Conservation (phyloP, 306 rosid genomes). For the Castanea sativa region DNA sequence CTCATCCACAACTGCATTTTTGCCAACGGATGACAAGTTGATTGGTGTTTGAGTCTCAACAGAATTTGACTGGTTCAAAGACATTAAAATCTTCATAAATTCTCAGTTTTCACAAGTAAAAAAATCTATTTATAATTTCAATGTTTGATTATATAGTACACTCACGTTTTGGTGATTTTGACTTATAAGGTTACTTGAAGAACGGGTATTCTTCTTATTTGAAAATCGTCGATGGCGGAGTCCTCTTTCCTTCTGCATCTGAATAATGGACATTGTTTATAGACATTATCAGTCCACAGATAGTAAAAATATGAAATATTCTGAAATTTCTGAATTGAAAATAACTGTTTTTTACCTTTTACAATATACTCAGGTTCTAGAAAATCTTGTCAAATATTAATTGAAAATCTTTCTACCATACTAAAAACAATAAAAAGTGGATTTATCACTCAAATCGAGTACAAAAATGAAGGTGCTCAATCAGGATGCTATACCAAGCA, state of each 20-base stretch:
- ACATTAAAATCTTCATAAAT: neutral
- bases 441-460: neutral
- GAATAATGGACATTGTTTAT: neutral
- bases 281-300: neutral
- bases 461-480: neutral
- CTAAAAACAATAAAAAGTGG: neutral
- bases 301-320: neutral
- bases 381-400: neutral
- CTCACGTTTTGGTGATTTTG: slow-evolving; percentile 9
- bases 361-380: neutral
- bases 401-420: neutral
- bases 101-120: neutral
- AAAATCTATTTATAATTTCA: neutral
- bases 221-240: neutral
- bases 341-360: neutral
- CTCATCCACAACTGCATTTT: slow-evolving; percentile 4
- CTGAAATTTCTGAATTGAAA: neutral
- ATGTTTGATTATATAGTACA: neutral
- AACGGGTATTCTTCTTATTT: neutral
- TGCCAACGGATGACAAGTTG: neutral
- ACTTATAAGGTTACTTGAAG: neutral
- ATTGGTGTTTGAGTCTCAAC: neutral
- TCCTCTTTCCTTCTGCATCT: slow-evolving; percentile 7
- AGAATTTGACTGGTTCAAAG: slow-evolving; percentile 7
- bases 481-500: neutral